Conservation (phyloP, 2,329 filamentous ascomycete genomes). For the Diaporthe sp. region DNA sequence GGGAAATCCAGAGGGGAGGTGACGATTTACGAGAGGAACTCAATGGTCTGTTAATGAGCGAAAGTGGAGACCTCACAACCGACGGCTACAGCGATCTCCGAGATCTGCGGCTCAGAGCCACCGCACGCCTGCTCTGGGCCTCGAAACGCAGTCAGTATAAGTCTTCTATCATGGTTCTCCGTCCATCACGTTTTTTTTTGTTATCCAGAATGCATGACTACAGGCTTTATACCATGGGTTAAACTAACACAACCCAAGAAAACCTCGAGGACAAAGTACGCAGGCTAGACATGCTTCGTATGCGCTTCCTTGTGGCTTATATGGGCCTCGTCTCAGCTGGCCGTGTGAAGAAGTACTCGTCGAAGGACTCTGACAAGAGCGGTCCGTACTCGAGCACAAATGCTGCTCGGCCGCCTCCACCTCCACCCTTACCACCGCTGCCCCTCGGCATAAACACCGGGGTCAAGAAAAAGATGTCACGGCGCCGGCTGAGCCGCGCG, state of each 20-base stretch:
- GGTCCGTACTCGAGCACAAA: slow-evolving; percentile 42
- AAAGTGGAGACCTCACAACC: slow-evolving; percentile 52
- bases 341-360: slow-evolving; percentile 42
- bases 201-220: neutral
- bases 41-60: slow-evolving; percentile 62
- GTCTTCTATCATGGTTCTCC: neutral
- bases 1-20: slow-evolving; percentile 71
- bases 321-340: slow-evolving; percentile 67
- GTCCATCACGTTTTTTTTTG: no score
- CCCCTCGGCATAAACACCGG: slow-evolving; percentile 51
- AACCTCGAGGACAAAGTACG: slow-evolving; percentile 69
- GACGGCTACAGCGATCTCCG: slow-evolving; percentile 38
- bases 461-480: slow-evolving; percentile 56
- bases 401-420: slow-evolving; percentile 46
- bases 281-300: slow-evolving; percentile 71
- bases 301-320: slow-evolving; percentile 74
- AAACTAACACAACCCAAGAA: slow-evolving; percentile 27
- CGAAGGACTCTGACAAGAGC: slow-evolving; percentile 47
- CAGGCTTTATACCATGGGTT: neutral
- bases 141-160: slow-evolving; percentile 55
- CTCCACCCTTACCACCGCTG: slow-evolving; percentile 52
- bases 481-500: slow-evolving; percentile 64
- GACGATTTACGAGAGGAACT: slow-evolving; percentile 73
- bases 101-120: slow-evolving; percentile 55
- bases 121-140: slow-evolving; percentile 70